A percentile compares a stretch with the other conserved stretches of the same genome.
Evolutionary conservation across 495 filamentous ascomycete species (phyloP).

Genomic region (Annulohypoxylon nitens): DNA sequence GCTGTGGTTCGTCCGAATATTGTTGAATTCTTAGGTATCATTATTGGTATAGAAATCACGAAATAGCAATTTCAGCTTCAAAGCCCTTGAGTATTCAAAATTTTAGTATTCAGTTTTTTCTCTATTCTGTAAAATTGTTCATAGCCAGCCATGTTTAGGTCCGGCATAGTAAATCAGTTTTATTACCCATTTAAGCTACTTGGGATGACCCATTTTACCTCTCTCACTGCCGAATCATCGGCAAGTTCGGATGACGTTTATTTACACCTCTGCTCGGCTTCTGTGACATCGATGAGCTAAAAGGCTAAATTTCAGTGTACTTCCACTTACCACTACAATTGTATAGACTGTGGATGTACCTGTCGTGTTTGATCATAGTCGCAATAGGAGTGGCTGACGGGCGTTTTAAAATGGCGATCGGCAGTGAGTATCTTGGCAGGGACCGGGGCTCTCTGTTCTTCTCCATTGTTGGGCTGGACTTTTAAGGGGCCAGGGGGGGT

Average conservation of each 20-base stretch:
- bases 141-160: neutral
- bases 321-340: neutral
- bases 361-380: conserved; percentile 3
- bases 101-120: neutral
- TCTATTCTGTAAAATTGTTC: neutral
- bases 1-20: conserved; percentile 7
- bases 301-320: conserved; percentile 7
- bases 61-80: neutral
- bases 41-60: conserved; percentile 6
- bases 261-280: conserved; percentile 14
- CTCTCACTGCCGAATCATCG: conserved; percentile 17
- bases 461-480: neutral
- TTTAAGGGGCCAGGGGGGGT: conserved; percentile 26
- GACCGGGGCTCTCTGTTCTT: conserved; percentile 10
- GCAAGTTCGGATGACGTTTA: conserved; percentile 42
- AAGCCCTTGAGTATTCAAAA: neutral
- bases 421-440: conserved; percentile 34
- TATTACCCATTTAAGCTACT: conserved; percentile 23
- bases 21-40: conserved; percentile 1
- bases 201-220: conserved; percentile 9
- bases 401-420: conserved; percentile 41
- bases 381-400: conserved; percentile 20
- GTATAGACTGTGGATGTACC: conserved; percentile 13
- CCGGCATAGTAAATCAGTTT: conserved; percentile 9
- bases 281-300: conserved; percentile 30